A percentile compares a stretch with the other conserved stretches of the same genome.
phyloP scores from a whole-genome alignment of 176 grass and related monocot genomes.

The Bromus sterilis region DNA sequence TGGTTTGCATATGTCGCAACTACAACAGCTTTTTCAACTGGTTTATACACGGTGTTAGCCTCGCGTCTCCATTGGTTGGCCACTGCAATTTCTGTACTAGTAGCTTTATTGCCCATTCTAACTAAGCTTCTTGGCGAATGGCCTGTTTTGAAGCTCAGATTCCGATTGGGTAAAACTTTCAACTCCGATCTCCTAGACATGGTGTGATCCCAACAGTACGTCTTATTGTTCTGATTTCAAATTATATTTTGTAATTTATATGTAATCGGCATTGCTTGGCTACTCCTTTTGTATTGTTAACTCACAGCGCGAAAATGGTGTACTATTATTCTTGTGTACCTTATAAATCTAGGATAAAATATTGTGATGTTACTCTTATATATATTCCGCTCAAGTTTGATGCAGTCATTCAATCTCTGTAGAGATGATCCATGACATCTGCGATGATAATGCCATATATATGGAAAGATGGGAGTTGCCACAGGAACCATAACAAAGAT shows the following conservation, averaged over 20 bases:
- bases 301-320: not conserved
- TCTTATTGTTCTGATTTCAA: not conserved
- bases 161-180: not conserved
- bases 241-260: not conserved
- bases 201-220: not conserved
- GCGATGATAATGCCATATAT: too few species aligned
- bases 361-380: too few species aligned
- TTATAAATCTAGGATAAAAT: not conserved
- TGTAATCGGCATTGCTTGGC: not conserved
- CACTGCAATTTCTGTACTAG: not conserved
- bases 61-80: not conserved
- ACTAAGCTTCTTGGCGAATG: not conserved
- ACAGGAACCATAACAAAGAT: too few species aligned
- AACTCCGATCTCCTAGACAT: not conserved
- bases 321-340: not conserved
- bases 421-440: too few species aligned
- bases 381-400: too few species aligned
- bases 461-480: too few species aligned
- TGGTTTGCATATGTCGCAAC: constrained; percentile 6
- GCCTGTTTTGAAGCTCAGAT: not conserved
- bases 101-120: not conserved
- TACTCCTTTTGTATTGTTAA: not conserved
- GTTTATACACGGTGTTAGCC: not conserved
- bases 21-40: not conserved
- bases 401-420: not conserved